Base-by-base conservation (phyloP, 352 stramenopile species). In the Pythium volutum region DNA sequence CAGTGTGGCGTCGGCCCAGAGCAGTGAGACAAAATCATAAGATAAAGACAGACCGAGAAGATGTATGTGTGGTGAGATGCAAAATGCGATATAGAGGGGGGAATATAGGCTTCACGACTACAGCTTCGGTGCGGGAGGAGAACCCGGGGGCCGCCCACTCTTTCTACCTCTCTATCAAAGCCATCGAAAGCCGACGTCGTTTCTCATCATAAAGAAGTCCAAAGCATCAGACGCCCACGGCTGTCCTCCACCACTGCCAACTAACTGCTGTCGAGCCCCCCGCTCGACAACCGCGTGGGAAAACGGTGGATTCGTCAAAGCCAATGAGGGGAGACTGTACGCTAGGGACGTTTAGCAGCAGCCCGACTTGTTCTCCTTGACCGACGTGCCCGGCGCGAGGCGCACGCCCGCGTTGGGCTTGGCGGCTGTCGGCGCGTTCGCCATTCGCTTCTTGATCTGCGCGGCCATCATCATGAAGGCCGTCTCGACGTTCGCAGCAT, bases 381-480 rank as follows among this genome's bases (percentile, higher is more conserved):
- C 77, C 66, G 81, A 66, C 63, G 82, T 68, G 48, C 84, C 83
- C 12, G 80, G 70, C 27, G 72, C 84, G 42, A 95, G 73, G 61
- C 75, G 77, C 27, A 91, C 71, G 34, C 78, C 74, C 27, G 42
- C 42, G 20, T 62, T 41, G 39, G 71, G 57, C 81, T 93, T 93
- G 22, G 82, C 76, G 11, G 78, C 76, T 29, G 87, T 79, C 16
- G 86, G 84, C 2, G 87, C 84, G 68, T 93, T 95, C 38, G 86
- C 86, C 86, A 95, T 93, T 65, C 86, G 79, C 69, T 95, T 95
- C 76, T 94, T 97, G 67, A 97, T 91, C 75, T 97, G 84, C 41
- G 86, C 87, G 15, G 90, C 90, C 88, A 97, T 97, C 74, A 92
- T 96, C 76, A 97, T 89, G 74, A 97, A 97, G 41, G 90, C 90